Conservation (phyloP, 1,284 basidiomycete genomes). For the Naganishia sp. region DNA sequence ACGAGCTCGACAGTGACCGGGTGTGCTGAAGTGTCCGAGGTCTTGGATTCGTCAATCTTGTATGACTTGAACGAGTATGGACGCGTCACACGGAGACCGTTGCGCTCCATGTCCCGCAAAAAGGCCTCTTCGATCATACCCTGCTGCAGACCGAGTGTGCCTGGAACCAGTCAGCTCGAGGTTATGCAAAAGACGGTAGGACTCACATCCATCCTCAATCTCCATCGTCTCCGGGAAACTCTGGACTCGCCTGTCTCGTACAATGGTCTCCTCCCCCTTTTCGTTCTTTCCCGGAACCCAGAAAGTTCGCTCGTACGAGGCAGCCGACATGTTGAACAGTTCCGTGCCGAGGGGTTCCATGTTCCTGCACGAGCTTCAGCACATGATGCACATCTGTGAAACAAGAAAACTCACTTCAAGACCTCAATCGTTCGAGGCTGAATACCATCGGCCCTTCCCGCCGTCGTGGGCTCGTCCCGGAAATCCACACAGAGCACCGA, state of each 20-base stretch:
- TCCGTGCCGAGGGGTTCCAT: constrained; percentile 49
- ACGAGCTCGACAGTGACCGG: constrained; percentile 33
- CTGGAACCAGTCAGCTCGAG: not conserved
- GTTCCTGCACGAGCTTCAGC: constrained; percentile 35
- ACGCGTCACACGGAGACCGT: constrained; percentile 46
- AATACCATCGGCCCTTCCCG: constrained; percentile 76
- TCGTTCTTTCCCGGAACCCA: constrained; percentile 46
- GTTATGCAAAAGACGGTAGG: too few relatives aligned
- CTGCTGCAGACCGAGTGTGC: constrained; percentile 17
- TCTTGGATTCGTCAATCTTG: constrained; percentile 31
- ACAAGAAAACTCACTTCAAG: constrained; percentile 56
- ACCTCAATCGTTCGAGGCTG: constrained; percentile 76
- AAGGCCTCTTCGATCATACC: constrained; percentile 47
- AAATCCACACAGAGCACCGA: constrained; percentile 29
- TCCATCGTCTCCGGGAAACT: constrained; percentile 49
- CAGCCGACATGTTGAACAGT: constrained; percentile 42
- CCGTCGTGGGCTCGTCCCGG: constrained; percentile 41
- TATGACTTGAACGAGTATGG: constrained; percentile 45
- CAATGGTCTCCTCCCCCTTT: constrained; percentile 35
- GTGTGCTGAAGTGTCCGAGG: constrained; percentile 34
- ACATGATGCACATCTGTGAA: not conserved
- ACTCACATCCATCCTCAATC: constrained; percentile 48
- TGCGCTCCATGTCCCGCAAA: constrained; percentile 48
- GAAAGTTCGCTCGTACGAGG: constrained; percentile 49
- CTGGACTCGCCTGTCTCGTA: constrained; percentile 44